Evolutionary conservation across 441 rosid species (phyloP), one percentile per base, ranked within the genome.

Genomic region (Adansonia madagascariensis): DNA sequence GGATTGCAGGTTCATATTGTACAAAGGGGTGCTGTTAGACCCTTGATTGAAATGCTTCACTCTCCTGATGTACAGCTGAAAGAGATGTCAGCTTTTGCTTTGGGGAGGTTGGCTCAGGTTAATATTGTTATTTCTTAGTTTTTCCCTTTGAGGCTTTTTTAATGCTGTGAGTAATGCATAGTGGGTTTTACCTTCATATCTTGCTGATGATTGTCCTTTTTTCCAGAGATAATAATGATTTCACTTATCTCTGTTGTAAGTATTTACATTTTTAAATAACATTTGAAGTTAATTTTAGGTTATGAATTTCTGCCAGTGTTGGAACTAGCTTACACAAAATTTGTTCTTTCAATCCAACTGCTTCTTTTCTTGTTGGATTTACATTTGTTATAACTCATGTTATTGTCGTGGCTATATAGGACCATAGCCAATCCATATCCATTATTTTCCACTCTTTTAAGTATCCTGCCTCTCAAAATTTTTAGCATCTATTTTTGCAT

Each of bases 71-170:
- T 92, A 24, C 99, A 96, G 84, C 84, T 96, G 83, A 91, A 91
- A 84, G 98, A 96, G 89, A 96, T 96, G 98, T 96, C 99, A 10
- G 98, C 99, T 73, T 96, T 96, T 89, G 98, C 99, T 76, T 83
- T 96, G 84, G 99, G 99, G 88, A 89, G 99, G 83, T 84, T 96
- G 92, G 98, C 99, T 15, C 99, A 94, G 99, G 99, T 46, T 67
- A 20, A 44, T 12, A n/a, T n/a, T n/a, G n/a, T n/a, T n/a, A n/a
- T n/a, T n/a, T n/a, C n/a, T n/a, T n/a, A n/a, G n/a, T n/a, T n/a
- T n/a, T n/a, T n/a, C n/a, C n/a, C n/a, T n/a, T n/a, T n/a, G n/a
- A n/a, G n/a, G n/a, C n/a, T n/a, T n/a, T n/a, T n/a, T n/a, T n/a
- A 68, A 69, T 24, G 22, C 44, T 27, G 12, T 69, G 41, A 49